Evolutionary conservation across 2,329 filamentous ascomycete genomes (phyloP), one percentile per base, ranked within the genome.

Genomic region (Capronia coronata): DNA sequence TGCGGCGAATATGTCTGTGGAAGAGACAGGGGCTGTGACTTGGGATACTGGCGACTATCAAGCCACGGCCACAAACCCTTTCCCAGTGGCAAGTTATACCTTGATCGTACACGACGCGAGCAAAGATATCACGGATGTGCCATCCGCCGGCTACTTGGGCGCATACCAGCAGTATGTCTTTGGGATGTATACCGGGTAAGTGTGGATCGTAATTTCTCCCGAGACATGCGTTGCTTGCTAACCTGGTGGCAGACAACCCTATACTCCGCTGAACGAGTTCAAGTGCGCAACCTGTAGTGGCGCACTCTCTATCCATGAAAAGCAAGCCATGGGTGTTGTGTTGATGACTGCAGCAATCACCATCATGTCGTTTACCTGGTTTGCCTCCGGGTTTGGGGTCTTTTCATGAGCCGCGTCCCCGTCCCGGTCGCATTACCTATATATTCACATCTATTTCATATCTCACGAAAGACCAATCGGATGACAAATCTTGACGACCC

Each of bases 41-140:
- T 85, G 82, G 82, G 78, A 85, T 57, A 84, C 81, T 0, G 68
- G 68, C 34, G 65, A 69, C 7, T 79, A 77, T 62, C 69, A 77
- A 51, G 59, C 67, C 7, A 72, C 71, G 8, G 71, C 68, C 6
- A 72, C 73, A 5, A 64, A 71, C 14, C 75, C 75, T 5, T 68
- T 83, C 46, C 64, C 82, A 29, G 75, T 72, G 7, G 79, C 79
- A 40, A 79, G 74, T 38, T 85, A 84, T 64, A 84, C 79, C 1
- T 69, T 85, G 35, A 68, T 80, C 48, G 51, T 85, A 49, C 78
- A 81, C 60, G 82, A 85, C 64, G 71, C 76, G 6, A 68, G 70
- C 22, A 73, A 72, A 53, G 73, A 71, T 13, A 67, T 77, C 34
- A 76, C 67, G 16, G 76, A 77, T 3, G 67, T 71, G 14, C 67